Conservation (phyloP, 768 basidiomycete species). For the Trametes cinnabarina region DNA sequence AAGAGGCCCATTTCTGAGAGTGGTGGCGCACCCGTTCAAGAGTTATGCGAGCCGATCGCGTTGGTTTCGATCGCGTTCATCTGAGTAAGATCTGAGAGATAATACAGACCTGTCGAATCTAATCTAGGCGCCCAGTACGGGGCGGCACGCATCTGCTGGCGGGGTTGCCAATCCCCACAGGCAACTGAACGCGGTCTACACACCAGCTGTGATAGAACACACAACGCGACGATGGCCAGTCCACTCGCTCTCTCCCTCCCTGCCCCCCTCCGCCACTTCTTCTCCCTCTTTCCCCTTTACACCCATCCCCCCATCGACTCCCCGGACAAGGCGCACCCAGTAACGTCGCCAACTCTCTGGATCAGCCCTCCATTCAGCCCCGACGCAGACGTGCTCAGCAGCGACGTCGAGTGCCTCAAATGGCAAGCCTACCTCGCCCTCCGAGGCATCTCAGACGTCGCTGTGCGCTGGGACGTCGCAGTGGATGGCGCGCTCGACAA, state of each 20-base stretch:
- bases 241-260: conserved; percentile 30
- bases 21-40: too few species aligned
- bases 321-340: conserved; percentile 32
- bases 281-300: conserved; percentile 60
- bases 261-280: conserved; percentile 45
- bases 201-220: not conserved
- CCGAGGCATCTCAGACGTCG: conserved; percentile 51
- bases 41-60: too few species aligned
- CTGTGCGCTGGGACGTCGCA: conserved; percentile 65
- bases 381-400: conserved; percentile 48
- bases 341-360: conserved; percentile 57
- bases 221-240: conserved; percentile 5
- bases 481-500: conserved; percentile 68
- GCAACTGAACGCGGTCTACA: too few species aligned
- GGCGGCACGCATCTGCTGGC: too few species aligned
- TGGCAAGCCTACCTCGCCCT: conserved; percentile 85
- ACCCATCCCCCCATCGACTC: conserved; percentile 41
- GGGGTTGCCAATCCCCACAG: too few species aligned
- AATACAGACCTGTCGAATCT: too few species aligned
- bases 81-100: too few species aligned
- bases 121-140: too few species aligned
- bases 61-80: too few species aligned
- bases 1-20: too few species aligned
- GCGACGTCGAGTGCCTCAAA: conserved; percentile 84
- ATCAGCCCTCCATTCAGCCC: conserved; percentile 48